Evolutionary conservation across 177 flowering plant species (phyloP).

Genomic region (Telopea speciosissima): DNA sequence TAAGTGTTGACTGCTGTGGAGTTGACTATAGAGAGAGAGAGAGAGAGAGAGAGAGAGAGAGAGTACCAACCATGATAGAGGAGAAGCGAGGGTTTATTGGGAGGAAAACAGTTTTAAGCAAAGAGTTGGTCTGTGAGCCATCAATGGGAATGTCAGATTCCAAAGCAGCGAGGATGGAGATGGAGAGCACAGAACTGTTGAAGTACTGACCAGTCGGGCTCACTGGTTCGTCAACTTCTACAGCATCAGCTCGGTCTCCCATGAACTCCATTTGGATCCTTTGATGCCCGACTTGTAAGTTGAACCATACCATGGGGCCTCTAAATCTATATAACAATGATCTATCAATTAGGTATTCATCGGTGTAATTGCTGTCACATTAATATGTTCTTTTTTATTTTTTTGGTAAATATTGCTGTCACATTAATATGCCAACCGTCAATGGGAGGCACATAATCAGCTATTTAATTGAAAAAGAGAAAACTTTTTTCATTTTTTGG

Average conservation of each 20-base stretch:
- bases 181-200: slow-evolving; percentile 25
- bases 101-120: slow-evolving; percentile 24
- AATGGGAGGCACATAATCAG: no score
- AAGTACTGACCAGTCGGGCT: slow-evolving; percentile 29
- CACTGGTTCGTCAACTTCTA: slow-evolving; percentile 15
- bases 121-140: neutral
- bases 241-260: neutral
- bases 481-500: no score
- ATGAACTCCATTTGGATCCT: neutral
- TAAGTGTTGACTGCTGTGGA: no score
- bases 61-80: slow-evolving; percentile 39
- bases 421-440: no score
- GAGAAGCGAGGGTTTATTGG: slow-evolving; percentile 39
- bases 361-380: no score
- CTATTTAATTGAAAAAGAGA: no score
- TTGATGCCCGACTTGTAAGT: neutral
- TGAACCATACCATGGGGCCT: no score
- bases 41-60: neutral
- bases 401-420: no score
- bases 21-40: no score
- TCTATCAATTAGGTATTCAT: no score
- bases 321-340: no score
- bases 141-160: slow-evolving; percentile 22
- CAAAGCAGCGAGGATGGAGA: slow-evolving; percentile 18
- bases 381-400: no score